Conservation (phyloP, 441 rosid species). For the Populus hybrid region DNA sequence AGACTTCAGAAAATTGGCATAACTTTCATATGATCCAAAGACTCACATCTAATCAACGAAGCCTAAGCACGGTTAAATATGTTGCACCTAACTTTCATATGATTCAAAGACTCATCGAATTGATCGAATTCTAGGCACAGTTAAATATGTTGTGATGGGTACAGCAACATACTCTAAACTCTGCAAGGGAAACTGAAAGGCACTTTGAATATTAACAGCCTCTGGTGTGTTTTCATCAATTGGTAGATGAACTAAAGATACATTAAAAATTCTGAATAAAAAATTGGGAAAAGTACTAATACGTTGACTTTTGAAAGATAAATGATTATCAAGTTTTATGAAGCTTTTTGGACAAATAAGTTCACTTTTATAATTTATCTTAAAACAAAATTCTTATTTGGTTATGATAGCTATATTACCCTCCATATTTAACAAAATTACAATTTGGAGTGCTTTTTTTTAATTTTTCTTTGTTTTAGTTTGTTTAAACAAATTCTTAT, state of each 20-base stretch:
- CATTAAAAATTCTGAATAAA: neutral
- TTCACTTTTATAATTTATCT: neutral
- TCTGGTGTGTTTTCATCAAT: neutral
- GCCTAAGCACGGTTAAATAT: neutral
- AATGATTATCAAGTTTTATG: neutral
- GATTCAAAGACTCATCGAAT: neutral
- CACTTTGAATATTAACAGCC: neutral
- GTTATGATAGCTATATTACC: neutral
- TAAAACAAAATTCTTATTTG: neutral
- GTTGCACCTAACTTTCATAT: neutral
- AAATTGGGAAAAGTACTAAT: neutral
- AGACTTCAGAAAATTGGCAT: neutral
- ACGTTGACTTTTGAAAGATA: neutral
- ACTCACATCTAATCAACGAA: neutral
- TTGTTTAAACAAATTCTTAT: too few relatives aligned
- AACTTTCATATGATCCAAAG: neutral
- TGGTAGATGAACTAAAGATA: neutral
- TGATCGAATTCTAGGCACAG: neutral
- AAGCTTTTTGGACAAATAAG: neutral
- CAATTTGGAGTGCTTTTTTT: neutral
- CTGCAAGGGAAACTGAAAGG: neutral
- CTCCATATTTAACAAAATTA: neutral
- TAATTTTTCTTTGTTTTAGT: too few relatives aligned
- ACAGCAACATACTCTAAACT: neutral
- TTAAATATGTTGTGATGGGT: neutral